Percentiles rank a stretch among this genome's conserved stretches.
Conservation (phyloP, 345 rosid genomes). For the Populus alba region DNA sequence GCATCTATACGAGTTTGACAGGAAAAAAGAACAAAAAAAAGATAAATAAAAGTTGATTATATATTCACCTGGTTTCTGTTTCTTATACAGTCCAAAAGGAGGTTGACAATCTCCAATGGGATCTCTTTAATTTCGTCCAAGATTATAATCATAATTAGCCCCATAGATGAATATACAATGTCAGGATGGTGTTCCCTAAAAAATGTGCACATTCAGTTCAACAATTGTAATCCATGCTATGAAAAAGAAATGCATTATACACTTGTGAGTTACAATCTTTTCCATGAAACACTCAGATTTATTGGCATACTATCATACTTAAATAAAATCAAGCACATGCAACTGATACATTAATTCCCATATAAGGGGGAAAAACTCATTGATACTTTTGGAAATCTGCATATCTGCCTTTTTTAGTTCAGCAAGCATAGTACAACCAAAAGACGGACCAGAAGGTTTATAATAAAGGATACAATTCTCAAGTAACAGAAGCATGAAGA, state of each 20-base stretch:
- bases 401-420: background rate
- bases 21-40: too few species aligned
- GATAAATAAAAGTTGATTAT: background rate
- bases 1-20: background rate
- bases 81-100: constrained; percentile 1
- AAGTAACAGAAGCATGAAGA: background rate
- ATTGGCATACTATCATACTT: background rate
- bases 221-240: background rate
- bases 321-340: background rate
- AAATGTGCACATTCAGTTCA: background rate
- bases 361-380: too few species aligned
- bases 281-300: background rate
- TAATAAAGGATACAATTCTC: background rate
- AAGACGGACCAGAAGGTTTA: background rate
- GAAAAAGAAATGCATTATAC: background rate
- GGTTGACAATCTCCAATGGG: constrained; percentile 8
- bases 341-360: background rate
- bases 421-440: background rate
- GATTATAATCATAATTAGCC: constrained; percentile 13
- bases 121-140: constrained; percentile 14
- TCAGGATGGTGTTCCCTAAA: constrained; percentile 21
- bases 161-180: constrained; percentile 14
- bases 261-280: background rate
- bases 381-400: background rate
- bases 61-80: constrained; percentile 13